phyloP scores from a whole-genome alignment of 1,284 basidiomycete genomes.

The Rhodotorula sp. region DNA sequence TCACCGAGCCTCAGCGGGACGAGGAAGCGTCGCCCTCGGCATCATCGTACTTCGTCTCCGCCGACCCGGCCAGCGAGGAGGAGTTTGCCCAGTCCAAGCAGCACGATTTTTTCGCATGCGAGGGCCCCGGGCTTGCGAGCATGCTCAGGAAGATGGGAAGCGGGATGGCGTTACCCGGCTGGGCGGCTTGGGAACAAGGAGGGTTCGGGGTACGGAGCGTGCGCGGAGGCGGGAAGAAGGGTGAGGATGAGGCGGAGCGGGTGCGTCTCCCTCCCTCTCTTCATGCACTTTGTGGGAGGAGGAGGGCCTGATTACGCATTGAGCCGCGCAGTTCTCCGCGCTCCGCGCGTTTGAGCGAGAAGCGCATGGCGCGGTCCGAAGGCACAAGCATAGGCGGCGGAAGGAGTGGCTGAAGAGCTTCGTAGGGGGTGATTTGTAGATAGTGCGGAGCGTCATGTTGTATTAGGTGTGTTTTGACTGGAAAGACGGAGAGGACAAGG shows the following conservation, averaged over 20 bases:
- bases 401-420: background rate
- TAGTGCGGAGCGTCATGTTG: background rate
- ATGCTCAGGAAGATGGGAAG: constrained; percentile 38
- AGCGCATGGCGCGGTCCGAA: background rate
- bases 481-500: too few relatives aligned
- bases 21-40: constrained; percentile 16
- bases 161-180: background rate
- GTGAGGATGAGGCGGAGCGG: background rate
- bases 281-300: too few relatives aligned
- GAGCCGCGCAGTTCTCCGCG: constrained; percentile 13
- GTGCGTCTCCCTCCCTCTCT: background rate
- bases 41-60: too few relatives aligned
- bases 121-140: constrained; percentile 39
- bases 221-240: too few relatives aligned
- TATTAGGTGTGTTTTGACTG: too few relatives aligned
- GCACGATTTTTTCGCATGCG: constrained; percentile 39
- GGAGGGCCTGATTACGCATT: too few relatives aligned
- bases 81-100: constrained; percentile 30
- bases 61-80: constrained; percentile 9
- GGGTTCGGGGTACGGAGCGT: background rate
- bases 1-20: constrained; percentile 39
- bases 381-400: background rate
- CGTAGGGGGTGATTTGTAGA: background rate
- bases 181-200: background rate
- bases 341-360: constrained; percentile 12